Conservation (phyloP, 768 basidiomycete species). For the Pleurotus platypus region DNA sequence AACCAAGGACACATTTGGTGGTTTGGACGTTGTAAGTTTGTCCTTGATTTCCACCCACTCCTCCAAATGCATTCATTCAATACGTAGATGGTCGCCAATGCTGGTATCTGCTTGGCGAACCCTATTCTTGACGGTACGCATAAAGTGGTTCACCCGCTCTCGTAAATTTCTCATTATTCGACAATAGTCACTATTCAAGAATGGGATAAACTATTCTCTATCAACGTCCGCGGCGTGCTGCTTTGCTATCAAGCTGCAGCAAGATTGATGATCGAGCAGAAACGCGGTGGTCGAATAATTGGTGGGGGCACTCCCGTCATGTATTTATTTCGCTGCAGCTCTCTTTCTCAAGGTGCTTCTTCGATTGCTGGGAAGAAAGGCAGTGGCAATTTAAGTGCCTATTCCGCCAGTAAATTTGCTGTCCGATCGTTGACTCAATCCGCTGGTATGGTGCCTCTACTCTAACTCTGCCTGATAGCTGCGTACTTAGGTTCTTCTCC, state of each 20-base stretch:
- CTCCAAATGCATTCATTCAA: not conserved
- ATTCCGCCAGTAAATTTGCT: constrained; percentile 36
- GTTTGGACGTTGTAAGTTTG: constrained; percentile 22
- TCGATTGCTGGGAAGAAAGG: constrained; percentile 29
- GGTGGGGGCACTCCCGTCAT: constrained; percentile 13
- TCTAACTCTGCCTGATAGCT: not conserved
- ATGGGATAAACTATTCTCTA: constrained; percentile 25
- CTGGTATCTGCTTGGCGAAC: constrained; percentile 19
- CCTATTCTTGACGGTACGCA: constrained; percentile 17
- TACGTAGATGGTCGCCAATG: constrained; percentile 32
- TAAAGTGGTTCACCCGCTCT: too few species aligned
- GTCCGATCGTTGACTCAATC: constrained; percentile 37
- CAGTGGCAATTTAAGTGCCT: constrained; percentile 17
- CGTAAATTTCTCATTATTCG: too few species aligned
- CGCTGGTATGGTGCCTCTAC: constrained; percentile 21
- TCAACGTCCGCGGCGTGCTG: constrained; percentile 38
- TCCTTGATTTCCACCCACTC: not conserved
- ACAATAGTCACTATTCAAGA: constrained; percentile 26
- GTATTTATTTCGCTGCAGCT: not conserved
- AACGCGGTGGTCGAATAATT: constrained; percentile 37
- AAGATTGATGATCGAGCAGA: constrained; percentile 39
- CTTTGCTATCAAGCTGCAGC: constrained; percentile 41
- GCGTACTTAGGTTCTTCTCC: not conserved
- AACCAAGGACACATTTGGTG: constrained; percentile 15
- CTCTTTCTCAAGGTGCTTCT: constrained; percentile 22